phyloP scores from a whole-genome alignment of 768 basidiomycete species.

The Lentinus brumalis region DNA sequence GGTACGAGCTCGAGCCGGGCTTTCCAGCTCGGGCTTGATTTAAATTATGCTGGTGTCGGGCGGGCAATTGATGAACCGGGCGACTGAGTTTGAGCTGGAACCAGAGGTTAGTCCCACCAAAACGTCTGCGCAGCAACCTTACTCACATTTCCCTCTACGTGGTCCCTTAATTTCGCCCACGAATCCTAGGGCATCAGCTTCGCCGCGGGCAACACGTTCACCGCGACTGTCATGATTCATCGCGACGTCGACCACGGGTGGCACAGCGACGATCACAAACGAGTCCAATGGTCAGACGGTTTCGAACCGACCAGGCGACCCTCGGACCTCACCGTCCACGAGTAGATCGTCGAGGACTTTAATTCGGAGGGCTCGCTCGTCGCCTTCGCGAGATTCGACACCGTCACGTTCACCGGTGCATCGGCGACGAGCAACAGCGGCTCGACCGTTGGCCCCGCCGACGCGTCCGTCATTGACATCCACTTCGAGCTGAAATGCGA shows the following conservation, averaged over 20 bases:
- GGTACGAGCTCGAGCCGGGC: too few species aligned
- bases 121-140: too few species aligned
- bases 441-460: conserved; percentile 26
- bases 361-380: conserved; percentile 28
- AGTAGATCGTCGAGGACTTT: conserved; percentile 42
- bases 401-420: conserved; percentile 38
- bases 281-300: conserved; percentile 31
- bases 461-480: conserved; percentile 38
- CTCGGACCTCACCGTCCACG: conserved; percentile 37
- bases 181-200: conserved; percentile 36
- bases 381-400: conserved; percentile 40
- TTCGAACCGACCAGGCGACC: conserved; percentile 28
- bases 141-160: conserved; percentile 3
- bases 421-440: conserved; percentile 30
- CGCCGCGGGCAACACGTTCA: conserved; percentile 32
- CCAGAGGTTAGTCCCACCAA: too few species aligned
- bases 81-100: too few species aligned
- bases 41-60: too few species aligned
- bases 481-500: too few species aligned
- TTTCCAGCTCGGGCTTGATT: too few species aligned
- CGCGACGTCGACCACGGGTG: conserved; percentile 27
- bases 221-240: conserved; percentile 33
- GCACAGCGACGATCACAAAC: conserved; percentile 33
- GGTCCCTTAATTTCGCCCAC: conserved; percentile 35
- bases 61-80: too few species aligned